Conservation (phyloP, 1,284 basidiomycete genomes). For the Rhodofomes roseus region DNA sequence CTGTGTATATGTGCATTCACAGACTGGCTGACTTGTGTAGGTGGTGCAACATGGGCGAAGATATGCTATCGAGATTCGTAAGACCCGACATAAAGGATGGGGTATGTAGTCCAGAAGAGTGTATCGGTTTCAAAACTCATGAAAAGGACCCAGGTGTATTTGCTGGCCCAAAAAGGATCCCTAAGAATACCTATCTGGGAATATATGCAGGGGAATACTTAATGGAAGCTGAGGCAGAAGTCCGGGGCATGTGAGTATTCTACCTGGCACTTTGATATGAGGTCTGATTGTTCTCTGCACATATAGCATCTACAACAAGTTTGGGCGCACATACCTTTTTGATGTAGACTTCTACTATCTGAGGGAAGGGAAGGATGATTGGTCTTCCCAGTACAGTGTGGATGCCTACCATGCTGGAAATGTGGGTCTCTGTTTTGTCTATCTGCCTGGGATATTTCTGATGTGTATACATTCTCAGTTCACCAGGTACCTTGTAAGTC, state of each 20-base stretch:
- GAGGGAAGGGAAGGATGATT: conserved; percentile 28
- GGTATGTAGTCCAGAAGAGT: conserved; percentile 42
- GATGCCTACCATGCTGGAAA: conserved; percentile 88
- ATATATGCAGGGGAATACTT: conserved; percentile 85
- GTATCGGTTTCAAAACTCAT: conserved; percentile 58
- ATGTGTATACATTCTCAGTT: conserved; percentile 40
- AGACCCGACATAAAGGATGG: conserved; percentile 79
- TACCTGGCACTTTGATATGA: conserved; percentile 3
- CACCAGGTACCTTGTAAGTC: conserved; percentile 60
- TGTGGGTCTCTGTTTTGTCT: conserved; percentile 45
- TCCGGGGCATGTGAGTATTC: conserved; percentile 57
- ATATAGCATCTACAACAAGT: conserved; percentile 61
- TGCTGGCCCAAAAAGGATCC: conserved; percentile 61
- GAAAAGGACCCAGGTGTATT: conserved; percentile 84
- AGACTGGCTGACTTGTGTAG: conserved; percentile 34
- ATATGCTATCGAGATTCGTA: conserved; percentile 56
- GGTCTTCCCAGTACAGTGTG: conserved; percentile 48
- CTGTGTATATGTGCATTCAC: background rate
- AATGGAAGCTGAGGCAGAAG: conserved; percentile 61
- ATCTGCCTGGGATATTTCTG: conserved; percentile 11
- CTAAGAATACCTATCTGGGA: conserved; percentile 71
- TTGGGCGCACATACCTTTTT: conserved; percentile 83
- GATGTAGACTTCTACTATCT: conserved; percentile 78
- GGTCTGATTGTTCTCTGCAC: background rate
- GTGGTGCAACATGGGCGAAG: conserved; percentile 81